Evolutionary conservation across 2,329 filamentous ascomycete species (phyloP).

Genomic region (Xylariaceae sp.): DNA sequence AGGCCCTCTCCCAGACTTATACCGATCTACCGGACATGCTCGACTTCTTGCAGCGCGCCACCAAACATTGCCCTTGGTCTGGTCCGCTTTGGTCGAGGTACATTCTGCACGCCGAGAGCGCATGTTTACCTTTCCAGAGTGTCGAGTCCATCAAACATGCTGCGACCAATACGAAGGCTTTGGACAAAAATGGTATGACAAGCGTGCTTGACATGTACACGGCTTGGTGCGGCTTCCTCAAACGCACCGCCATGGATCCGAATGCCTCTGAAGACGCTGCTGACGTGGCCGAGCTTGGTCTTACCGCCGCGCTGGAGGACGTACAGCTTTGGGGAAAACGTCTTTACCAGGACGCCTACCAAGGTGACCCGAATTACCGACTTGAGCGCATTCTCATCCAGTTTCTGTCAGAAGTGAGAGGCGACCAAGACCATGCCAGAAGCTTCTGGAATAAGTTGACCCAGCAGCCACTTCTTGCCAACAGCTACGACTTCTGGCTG

Average conservation of each 20-base stretch:
- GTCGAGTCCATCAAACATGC: conserved; percentile 90
- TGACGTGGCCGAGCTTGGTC: conserved; percentile 86
- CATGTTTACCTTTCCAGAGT: conserved; percentile 70
- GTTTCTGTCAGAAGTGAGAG: conserved; percentile 82
- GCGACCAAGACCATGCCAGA: conserved; percentile 73
- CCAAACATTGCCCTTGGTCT: conserved; percentile 89
- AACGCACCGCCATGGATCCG: conserved; percentile 75
- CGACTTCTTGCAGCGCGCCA: conserved; percentile 75
- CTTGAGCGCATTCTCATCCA: conserved; percentile 91
- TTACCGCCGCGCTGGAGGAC: conserved; percentile 81
- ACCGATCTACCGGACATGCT: conserved; percentile 52
- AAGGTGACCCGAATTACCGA: conserved; percentile 84
- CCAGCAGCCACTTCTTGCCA: conserved; percentile 60
- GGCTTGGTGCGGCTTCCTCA: conserved; percentile 92
- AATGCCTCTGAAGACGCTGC: conserved; percentile 76
- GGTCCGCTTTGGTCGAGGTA: conserved; percentile 88
- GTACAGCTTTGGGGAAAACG: conserved; percentile 75
- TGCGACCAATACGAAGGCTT: conserved; percentile 79
- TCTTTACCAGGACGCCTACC: conserved; percentile 71
- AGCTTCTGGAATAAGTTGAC: conserved; percentile 72
- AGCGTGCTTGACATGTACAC: conserved; percentile 88
- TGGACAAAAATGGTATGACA: conserved; percentile 83
- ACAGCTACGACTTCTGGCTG: conserved; percentile 91
- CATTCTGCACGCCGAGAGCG: conserved; percentile 79
- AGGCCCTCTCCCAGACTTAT: conserved; percentile 34